Percentiles rank a stretch among this genome's conserved stretches.
Evolutionary conservation across 805 yeast species (phyloP).

Genomic region (Suhomyces sp.): DNA sequence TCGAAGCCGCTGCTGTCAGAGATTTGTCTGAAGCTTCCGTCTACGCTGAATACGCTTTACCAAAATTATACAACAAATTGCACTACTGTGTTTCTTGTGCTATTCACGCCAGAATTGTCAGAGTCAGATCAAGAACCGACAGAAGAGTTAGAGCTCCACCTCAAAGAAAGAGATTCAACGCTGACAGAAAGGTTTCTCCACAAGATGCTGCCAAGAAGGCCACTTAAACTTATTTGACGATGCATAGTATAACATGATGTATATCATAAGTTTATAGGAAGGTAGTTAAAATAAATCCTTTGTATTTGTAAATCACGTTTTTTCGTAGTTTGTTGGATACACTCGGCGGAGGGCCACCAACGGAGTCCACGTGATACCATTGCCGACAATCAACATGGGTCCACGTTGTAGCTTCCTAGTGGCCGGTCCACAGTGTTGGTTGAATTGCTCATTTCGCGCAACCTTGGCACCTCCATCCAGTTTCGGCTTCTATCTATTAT

Average conservation of each 20-base stretch:
- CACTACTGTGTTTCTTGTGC: slow-evolving; percentile 99
- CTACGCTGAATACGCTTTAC: slow-evolving; percentile 98
- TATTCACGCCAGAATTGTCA: slow-evolving; percentile 99
- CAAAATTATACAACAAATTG: slow-evolving; percentile 99
- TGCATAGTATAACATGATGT: not conserved
- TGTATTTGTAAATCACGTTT: slow-evolving; percentile 3
- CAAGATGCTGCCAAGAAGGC: slow-evolving; percentile 97
- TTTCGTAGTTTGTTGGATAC: not conserved
- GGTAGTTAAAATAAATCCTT: slow-evolving; percentile 3
- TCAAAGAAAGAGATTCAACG: slow-evolving; percentile 97
- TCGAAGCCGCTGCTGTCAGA: slow-evolving; percentile 99
- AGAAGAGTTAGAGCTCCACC: slow-evolving; percentile 99
- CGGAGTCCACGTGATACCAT: not conserved
- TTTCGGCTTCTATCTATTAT: not conserved
- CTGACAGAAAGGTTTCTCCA: slow-evolving; percentile 94
- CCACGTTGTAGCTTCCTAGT: not conserved
- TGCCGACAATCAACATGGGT: not conserved
- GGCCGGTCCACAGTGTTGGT: not conserved
- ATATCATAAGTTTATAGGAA: slow-evolving; percentile 3
- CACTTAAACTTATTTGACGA: slow-evolving; percentile 33
- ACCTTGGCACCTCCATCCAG: not conserved
- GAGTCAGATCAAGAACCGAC: slow-evolving; percentile 99
- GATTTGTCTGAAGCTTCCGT: slow-evolving; percentile 99
- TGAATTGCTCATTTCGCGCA: not conserved
- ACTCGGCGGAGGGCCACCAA: not conserved